A percentile compares a stretch with the other conserved stretches of the same genome.
phyloP scores from a whole-genome alignment of 1,284 basidiomycete genomes.

The Anthracocystis walkeri region DNA sequence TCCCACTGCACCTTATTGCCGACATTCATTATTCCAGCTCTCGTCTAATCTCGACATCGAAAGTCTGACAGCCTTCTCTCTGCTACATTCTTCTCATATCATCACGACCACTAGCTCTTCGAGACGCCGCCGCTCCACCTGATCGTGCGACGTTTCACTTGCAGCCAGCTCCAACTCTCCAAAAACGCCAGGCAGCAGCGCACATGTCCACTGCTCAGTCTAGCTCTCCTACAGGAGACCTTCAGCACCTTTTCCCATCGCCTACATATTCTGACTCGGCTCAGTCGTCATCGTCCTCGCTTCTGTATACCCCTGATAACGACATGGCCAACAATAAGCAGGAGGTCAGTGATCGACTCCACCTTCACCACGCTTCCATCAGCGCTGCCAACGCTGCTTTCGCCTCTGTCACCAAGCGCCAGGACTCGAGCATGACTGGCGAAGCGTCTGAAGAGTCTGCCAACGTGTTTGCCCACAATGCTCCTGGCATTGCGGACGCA shows the following conservation, averaged over 20 bases:
- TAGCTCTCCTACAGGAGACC: slow-evolving; percentile 42
- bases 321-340: slow-evolving; percentile 17
- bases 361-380: slow-evolving; percentile 35
- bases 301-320: slow-evolving; percentile 54
- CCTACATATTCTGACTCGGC: slow-evolving; percentile 55
- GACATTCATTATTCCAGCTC: slow-evolving; percentile 11
- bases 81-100: background rate
- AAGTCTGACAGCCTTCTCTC: slow-evolving; percentile 10
- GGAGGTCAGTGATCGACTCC: slow-evolving; percentile 27
- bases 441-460: slow-evolving; percentile 18
- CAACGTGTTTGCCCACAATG: slow-evolving; percentile 36
- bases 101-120: background rate
- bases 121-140: background rate
- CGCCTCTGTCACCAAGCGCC: slow-evolving; percentile 37
- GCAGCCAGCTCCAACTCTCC: background rate
- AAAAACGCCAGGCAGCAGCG: slow-evolving; percentile 6
- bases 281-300: slow-evolving; percentile 41
- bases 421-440: slow-evolving; percentile 12
- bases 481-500: slow-evolving; percentile 13
- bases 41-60: slow-evolving; percentile 13
- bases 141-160: slow-evolving; percentile 6
- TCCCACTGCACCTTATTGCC: background rate
- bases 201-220: slow-evolving; percentile 46
- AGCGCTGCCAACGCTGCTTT: slow-evolving; percentile 54
- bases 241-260: slow-evolving; percentile 45